These are phyloP conservation scores for Haematococcus lacustris DNA, from an alignment of 139 green algal genomes.

Conservation along the genomic window DNA sequence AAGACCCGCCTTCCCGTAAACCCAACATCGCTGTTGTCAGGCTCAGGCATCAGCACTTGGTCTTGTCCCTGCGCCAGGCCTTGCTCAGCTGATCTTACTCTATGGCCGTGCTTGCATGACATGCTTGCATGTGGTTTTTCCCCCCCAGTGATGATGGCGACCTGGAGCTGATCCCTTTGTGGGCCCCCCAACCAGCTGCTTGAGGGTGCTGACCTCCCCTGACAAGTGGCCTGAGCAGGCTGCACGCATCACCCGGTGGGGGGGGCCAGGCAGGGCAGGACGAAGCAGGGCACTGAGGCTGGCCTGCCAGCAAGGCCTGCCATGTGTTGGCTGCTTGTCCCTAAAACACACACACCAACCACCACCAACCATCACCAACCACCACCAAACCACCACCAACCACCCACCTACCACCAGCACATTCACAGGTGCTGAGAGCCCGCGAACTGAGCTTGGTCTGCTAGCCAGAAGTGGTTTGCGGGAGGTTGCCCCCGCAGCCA, in stretches of 20 bases:
- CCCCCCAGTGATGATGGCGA: constrained; percentile 59
- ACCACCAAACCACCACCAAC: too few species aligned
- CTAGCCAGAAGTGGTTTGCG: too few species aligned
- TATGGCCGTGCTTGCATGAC: not conserved
- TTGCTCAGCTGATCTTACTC: not conserved
- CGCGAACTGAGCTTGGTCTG: not conserved
- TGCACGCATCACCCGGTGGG: constrained; percentile 5
- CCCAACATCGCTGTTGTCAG: not conserved
- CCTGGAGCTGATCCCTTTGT: constrained; percentile 59
- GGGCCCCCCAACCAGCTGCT: constrained; percentile 45
- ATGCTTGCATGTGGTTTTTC: not conserved
- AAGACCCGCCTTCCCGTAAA: not conserved
- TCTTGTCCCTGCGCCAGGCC: not conserved
- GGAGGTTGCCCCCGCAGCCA: too few species aligned
- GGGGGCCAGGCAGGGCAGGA: not conserved
- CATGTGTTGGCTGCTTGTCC: not conserved
- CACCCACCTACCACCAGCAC: too few species aligned
- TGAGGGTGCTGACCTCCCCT: constrained; percentile 23
- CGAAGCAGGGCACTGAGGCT: not conserved
- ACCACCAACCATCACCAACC: too few species aligned
- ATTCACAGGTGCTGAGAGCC: not conserved
- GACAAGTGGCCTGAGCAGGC: constrained; percentile 21
- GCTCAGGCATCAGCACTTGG: not conserved
- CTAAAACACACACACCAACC: not conserved
- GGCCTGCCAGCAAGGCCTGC: not conserved